Conservation (phyloP, 768 basidiomycete genomes). For the Agaricus blazei region DNA sequence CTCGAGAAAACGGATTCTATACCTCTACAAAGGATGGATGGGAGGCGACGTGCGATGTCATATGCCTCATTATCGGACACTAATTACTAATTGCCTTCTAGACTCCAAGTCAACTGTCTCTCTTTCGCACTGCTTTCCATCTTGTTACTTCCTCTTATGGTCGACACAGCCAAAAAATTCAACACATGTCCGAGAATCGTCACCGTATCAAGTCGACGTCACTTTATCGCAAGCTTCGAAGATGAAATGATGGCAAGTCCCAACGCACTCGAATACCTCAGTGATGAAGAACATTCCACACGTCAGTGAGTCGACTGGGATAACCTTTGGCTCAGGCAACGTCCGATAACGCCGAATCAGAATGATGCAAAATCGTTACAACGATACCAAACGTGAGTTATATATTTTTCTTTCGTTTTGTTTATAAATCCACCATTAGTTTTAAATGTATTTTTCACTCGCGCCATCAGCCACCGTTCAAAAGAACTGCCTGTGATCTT, state of each 20-base stretch:
- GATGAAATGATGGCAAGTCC: slow-evolving; percentile 15
- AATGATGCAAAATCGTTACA: slow-evolving; percentile 18
- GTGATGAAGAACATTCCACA: slow-evolving; percentile 24
- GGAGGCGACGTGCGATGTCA: slow-evolving; percentile 33
- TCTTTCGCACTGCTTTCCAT: slow-evolving; percentile 31
- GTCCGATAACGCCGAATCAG: not conserved
- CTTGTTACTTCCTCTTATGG: slow-evolving; percentile 34
- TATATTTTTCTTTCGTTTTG: not conserved
- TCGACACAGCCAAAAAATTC: slow-evolving; percentile 25
- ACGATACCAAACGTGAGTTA: slow-evolving; percentile 27
- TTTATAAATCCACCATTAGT: slow-evolving; percentile 20
- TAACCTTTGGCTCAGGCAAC: too few species aligned
- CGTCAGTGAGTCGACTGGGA: not conserved
- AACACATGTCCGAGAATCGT: slow-evolving; percentile 27
- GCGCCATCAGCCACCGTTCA: slow-evolving; percentile 29
- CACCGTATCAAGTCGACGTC: slow-evolving; percentile 35
- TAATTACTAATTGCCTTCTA: not conserved
- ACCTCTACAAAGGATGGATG: slow-evolving; percentile 36
- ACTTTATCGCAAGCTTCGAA: slow-evolving; percentile 22
- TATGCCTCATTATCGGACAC: too few species aligned
- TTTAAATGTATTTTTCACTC: slow-evolving; percentile 35
- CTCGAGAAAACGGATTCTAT: slow-evolving; percentile 6
- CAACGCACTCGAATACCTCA: slow-evolving; percentile 24
- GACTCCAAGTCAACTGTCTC: slow-evolving; percentile 42
- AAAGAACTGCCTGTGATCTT: slow-evolving; percentile 25